A percentile compares a stretch with the other conserved stretches of the same genome.
Conservation (phyloP, 225 moss, liverwort and hornwort genomes). For the Polytrichum formosum region DNA sequence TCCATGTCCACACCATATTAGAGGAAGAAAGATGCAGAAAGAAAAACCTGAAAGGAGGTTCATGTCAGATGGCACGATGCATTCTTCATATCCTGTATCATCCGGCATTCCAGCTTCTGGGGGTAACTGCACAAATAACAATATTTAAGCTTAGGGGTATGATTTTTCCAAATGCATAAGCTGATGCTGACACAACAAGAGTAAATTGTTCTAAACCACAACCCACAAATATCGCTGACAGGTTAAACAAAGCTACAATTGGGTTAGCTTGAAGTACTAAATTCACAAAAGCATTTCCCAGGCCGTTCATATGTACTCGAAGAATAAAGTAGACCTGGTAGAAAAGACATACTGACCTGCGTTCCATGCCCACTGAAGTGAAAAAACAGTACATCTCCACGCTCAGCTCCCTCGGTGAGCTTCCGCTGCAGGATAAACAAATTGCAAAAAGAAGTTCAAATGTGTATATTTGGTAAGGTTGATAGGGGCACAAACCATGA, state of each 20-base stretch:
- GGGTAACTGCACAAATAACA: conserved; percentile 33
- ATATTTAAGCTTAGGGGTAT: background rate
- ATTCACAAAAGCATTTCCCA: background rate
- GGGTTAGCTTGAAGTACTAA: no score
- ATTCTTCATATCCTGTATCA: conserved; percentile 73
- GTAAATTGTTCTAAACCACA: no score
- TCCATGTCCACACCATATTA: no score
- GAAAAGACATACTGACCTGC: conserved; percentile 33
- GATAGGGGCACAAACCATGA: no score
- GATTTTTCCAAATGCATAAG: no score
- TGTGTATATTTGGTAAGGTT: no score
- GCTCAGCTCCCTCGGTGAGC: conserved; percentile 34
- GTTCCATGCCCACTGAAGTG: conserved; percentile 75
- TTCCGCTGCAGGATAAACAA: conserved; percentile 24
- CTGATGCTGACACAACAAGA: no score
- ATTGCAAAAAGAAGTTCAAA: background rate
- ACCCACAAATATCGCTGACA: no score
- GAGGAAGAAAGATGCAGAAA: background rate
- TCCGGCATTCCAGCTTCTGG: conserved; percentile 60
- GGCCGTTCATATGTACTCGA: background rate
- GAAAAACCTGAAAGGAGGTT: conserved; percentile 67
- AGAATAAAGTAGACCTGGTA: background rate
- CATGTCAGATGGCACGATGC: conserved; percentile 75
- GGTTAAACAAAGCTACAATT: no score
- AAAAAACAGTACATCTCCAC: conserved; percentile 56